Evolutionary conservation across 768 basidiomycete species (phyloP).

Genomic region (Suillus luteus): DNA sequence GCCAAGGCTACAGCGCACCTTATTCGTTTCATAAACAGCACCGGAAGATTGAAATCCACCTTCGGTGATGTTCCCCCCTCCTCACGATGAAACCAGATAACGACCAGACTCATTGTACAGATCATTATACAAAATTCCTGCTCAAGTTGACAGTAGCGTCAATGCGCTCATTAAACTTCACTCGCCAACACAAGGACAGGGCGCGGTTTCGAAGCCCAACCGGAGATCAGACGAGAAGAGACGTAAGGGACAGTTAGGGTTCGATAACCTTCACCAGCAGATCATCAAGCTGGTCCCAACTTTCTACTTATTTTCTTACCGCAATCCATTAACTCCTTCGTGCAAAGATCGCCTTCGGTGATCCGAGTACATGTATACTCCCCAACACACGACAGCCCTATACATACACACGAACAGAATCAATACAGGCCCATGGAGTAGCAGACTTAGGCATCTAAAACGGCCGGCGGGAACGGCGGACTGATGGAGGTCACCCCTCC

Average conservation of each 20-base stretch:
- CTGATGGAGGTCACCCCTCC: too few species aligned
- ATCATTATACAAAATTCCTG: too few species aligned
- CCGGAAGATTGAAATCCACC: not conserved
- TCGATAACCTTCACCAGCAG: too few species aligned
- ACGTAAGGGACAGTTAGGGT: too few species aligned
- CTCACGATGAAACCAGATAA: not conserved
- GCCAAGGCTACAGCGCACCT: not conserved
- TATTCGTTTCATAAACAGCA: conserved; percentile 11
- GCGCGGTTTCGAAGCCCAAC: too few species aligned
- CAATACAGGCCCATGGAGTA: not conserved
- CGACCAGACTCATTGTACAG: too few species aligned
- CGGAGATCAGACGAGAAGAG: too few species aligned
- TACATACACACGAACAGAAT: not conserved
- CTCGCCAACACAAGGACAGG: too few species aligned
- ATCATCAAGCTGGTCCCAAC: not conserved
- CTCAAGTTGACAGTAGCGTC: too few species aligned
- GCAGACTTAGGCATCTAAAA: not conserved
- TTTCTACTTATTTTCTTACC: not conserved
- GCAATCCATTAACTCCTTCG: not conserved
- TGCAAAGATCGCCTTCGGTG: not conserved
- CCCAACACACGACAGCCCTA: not conserved
- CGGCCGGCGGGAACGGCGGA: too few species aligned
- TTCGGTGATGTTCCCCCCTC: not conserved
- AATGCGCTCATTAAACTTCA: too few species aligned
- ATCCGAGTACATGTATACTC: not conserved